phyloP scores from a whole-genome alignment of 192 early-diverging fungal genomes.

The Podila minutissima region DNA sequence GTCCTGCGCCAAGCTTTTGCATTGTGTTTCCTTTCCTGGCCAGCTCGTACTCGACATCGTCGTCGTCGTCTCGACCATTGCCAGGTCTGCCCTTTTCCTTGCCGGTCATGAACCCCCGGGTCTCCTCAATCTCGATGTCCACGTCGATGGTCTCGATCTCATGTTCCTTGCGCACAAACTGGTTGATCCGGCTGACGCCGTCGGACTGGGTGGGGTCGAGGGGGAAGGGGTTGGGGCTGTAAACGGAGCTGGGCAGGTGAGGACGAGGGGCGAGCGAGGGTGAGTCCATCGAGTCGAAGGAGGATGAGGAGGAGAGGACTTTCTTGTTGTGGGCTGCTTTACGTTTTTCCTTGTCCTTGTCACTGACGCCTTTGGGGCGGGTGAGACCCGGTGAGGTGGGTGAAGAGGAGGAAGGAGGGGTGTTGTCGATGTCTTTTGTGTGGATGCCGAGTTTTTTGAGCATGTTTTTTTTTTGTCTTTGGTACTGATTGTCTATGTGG shows the following conservation, averaged over 20 bases:
- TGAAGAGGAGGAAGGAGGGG: background rate
- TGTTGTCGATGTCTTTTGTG: slow-evolving; percentile 7
- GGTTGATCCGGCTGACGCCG: slow-evolving; percentile 22
- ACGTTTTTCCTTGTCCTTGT: slow-evolving; percentile 16
- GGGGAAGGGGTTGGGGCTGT: slow-evolving; percentile 39
- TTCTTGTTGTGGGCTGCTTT: slow-evolving; percentile 25
- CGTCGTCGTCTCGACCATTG: background rate
- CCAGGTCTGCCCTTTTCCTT: background rate
- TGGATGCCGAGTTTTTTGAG: slow-evolving; percentile 26
- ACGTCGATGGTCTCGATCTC: slow-evolving; percentile 27
- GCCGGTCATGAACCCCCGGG: slow-evolving; percentile 35
- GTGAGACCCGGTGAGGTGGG: background rate
- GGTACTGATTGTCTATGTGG: background rate
- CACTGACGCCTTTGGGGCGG: background rate
- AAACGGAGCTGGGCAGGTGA: slow-evolving; percentile 34
- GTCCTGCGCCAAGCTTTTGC: slow-evolving; percentile 16
- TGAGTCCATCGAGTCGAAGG: slow-evolving; percentile 31
- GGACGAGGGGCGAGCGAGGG: slow-evolving; percentile 21
- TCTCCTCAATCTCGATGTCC: slow-evolving; percentile 43
- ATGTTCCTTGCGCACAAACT: slow-evolving; percentile 5
- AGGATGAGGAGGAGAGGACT: slow-evolving; percentile 4
- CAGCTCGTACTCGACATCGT: slow-evolving; percentile 3
- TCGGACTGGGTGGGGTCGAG: slow-evolving; percentile 34
- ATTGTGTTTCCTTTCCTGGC: background rate
- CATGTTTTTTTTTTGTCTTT: slow-evolving; percentile 1